Conservation (phyloP, 768 basidiomycete genomes). For the Crucibulum laeve region DNA sequence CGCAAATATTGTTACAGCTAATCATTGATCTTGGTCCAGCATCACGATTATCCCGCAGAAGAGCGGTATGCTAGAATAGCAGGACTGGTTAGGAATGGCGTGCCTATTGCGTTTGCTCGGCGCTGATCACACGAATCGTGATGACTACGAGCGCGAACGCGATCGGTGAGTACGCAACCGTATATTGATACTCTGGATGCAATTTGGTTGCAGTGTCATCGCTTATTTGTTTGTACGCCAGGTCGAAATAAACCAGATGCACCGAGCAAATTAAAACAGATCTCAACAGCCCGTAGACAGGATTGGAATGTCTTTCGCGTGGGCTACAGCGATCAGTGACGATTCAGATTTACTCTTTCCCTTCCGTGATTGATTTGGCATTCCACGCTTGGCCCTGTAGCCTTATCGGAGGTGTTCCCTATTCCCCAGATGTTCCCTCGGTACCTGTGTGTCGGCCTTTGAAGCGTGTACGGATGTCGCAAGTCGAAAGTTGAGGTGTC, state of each 20-base stretch:
- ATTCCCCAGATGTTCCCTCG: no score
- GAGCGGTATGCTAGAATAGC: not conserved
- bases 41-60: constrained; percentile 5
- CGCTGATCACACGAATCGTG: not conserved
- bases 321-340: not conserved
- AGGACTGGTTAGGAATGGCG: constrained; percentile 1
- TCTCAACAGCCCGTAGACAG: not conserved
- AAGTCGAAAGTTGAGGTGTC: not conserved
- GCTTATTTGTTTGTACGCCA: no score
- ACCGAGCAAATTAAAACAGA: no score
- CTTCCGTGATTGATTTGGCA: not conserved
- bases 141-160: not conserved
- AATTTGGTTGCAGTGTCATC: no score
- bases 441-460: constrained; percentile 15
- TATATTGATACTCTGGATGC: no score
- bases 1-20: constrained; percentile 20
- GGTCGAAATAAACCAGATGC: no score
- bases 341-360: not conserved
- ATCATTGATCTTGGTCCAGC: constrained; percentile 4
- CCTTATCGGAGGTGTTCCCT: constrained; percentile 15
- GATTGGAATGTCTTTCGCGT: no score
- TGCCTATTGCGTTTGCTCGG: constrained; percentile 5
- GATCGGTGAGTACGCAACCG: not conserved
- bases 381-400: constrained; percentile 5
- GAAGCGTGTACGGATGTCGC: constrained; percentile 1